These are phyloP conservation scores for Epichloe bromicola DNA, from an alignment of 2,329 filamentous ascomycete species.

Conservation along the genomic window DNA sequence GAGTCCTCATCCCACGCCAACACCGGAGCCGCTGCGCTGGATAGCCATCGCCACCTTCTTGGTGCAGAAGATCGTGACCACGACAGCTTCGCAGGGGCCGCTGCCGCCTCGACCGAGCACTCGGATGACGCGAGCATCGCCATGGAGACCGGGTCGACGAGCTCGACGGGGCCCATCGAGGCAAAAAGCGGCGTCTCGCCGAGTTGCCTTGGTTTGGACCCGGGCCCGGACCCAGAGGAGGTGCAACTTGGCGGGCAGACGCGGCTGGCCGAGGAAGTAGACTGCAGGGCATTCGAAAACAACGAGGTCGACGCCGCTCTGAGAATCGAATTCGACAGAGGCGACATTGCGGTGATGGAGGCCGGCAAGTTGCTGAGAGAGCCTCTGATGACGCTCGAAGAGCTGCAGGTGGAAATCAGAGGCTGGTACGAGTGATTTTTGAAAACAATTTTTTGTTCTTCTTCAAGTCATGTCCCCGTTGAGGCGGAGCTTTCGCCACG, in stretches of 20 bases:
- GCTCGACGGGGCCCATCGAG: neutral
- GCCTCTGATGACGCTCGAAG: constrained; percentile 5
- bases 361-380: neutral
- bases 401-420: constrained; percentile 4
- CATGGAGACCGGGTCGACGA: neutral
- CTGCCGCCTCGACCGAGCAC: neutral
- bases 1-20: no score
- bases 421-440: neutral
- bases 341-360: neutral
- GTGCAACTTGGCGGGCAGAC: no score
- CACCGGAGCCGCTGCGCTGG: neutral
- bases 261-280: no score
- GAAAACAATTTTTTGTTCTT: no score
- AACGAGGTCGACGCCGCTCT: no score
- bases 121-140: neutral
- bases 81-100: no score
- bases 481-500: no score
- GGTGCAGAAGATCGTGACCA: neutral
- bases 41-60: neutral
- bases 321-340: no score
- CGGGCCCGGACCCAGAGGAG: no score
- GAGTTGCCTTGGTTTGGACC: neutral
- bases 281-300: no score
- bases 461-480: no score
- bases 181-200: neutral